A percentile compares a stretch with the other conserved stretches of the same genome.
Evolutionary conservation across 1,139 yeast genomes (phyloP).

Genomic region (Kodamaea sp.): DNA sequence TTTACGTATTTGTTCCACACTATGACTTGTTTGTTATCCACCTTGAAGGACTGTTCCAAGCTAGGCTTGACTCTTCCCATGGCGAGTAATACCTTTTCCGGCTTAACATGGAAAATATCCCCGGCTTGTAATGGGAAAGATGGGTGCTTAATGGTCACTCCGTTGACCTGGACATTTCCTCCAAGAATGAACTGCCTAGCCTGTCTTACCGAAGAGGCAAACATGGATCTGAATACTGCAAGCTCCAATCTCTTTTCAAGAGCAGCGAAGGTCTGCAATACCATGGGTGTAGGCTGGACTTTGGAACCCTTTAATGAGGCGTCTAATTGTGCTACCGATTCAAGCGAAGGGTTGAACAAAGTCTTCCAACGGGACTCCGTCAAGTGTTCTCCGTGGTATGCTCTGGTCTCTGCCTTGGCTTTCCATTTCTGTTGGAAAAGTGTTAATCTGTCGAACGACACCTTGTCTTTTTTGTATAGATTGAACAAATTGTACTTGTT

Average conservation of each 20-base stretch:
- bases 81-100: conserved; percentile 83
- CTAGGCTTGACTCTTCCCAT: conserved; percentile 84
- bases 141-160: conserved; percentile 74
- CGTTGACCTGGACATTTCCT: conserved; percentile 87
- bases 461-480: conserved; percentile 65
- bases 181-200: conserved; percentile 85
- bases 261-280: conserved; percentile 84
- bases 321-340: conserved; percentile 83
- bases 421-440: conserved; percentile 90
- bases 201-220: conserved; percentile 92
- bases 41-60: conserved; percentile 60
- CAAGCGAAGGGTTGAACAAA: conserved; percentile 68
- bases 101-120: conserved; percentile 82
- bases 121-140: conserved; percentile 79
- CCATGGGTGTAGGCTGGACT: conserved; percentile 67
- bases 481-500: conserved; percentile 91
- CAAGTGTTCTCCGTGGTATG: conserved; percentile 93
- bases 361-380: conserved; percentile 82
- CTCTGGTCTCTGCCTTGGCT: conserved; percentile 89
- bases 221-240: conserved; percentile 88
- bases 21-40: conserved; percentile 69
- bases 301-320: conserved; percentile 67
- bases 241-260: conserved; percentile 87
- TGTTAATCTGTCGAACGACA: conserved; percentile 55
- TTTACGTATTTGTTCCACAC: conserved; percentile 75